A percentile compares a stretch with the other conserved stretches of the same genome.
Conservation (phyloP, 164 flowering plant genomes). For the Tinospora cordifolia region DNA sequence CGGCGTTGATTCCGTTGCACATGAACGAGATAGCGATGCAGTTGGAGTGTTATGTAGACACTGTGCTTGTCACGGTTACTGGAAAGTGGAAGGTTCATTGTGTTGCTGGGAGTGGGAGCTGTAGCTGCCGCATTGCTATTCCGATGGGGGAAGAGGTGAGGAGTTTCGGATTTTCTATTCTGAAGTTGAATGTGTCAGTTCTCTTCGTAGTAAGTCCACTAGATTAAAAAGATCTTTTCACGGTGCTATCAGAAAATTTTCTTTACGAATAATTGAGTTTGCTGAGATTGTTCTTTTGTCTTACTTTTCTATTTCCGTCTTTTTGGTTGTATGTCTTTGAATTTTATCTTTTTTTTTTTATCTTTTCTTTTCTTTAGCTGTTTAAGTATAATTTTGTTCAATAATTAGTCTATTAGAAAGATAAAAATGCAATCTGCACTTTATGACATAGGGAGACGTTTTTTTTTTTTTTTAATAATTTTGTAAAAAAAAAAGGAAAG, state of each 20-base stretch:
- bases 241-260: neutral
- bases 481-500: too few relatives aligned
- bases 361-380: too few relatives aligned
- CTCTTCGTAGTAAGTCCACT: neutral
- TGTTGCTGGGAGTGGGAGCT: conserved; percentile 22
- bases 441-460: too few relatives aligned
- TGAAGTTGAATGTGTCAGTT: neutral
- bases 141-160: conserved; percentile 13
- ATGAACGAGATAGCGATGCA: conserved; percentile 56
- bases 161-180: neutral
- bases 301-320: neutral
- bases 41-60: conserved; percentile 51
- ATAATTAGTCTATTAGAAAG: neutral
- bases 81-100: conserved; percentile 94
- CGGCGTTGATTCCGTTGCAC: conserved; percentile 86
- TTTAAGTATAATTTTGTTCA: neutral
- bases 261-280: neutral
- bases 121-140: conserved; percentile 8
- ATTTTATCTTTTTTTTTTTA: neutral
- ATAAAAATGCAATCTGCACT: neutral
- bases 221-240: too few relatives aligned
- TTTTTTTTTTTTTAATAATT: too few relatives aligned
- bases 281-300: neutral
- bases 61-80: conserved; percentile 46
- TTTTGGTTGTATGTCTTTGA: neutral